A percentile compares a stretch with the other conserved stretches of the same genome.
phyloP scores from a whole-genome alignment of 768 basidiomycete genomes.

The Phanerochaete carnosa region DNA sequence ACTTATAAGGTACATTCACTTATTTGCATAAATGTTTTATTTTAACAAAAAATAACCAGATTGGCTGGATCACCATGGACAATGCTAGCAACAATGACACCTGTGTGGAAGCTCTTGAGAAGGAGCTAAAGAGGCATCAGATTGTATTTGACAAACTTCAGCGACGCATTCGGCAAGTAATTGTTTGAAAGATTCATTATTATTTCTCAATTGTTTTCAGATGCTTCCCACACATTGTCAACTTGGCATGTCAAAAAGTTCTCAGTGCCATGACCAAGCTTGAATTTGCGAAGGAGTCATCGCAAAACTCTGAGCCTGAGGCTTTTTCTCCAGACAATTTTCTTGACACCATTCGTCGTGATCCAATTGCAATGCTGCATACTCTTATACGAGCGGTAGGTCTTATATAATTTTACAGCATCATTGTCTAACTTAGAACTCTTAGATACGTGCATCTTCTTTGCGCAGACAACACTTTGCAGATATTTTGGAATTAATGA shows the following conservation, averaged over 20 bases:
- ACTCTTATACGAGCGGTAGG: slow-evolving; percentile 3
- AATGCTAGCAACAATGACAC: slow-evolving; percentile 27
- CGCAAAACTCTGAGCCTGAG: not conserved
- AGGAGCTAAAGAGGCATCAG: not conserved
- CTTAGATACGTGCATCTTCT: slow-evolving; percentile 4
- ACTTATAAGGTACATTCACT: slow-evolving; percentile 24
- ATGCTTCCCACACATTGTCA: slow-evolving; percentile 19
- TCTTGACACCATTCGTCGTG: not conserved
- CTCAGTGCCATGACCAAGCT: slow-evolving; percentile 2
- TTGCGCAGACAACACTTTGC: not conserved
- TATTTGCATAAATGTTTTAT: not conserved
- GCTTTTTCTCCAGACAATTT: not conserved
- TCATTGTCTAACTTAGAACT: not conserved
- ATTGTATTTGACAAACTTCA: slow-evolving; percentile 18
- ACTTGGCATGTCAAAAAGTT: slow-evolving; percentile 6
- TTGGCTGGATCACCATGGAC: slow-evolving; percentile 35
- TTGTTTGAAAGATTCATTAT: not conserved
- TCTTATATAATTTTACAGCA: not conserved
- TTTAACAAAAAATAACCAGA: slow-evolving; percentile 22
- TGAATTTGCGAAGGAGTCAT: not conserved
- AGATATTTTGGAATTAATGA: not conserved
- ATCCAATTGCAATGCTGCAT: not conserved
- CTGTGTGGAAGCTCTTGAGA: slow-evolving; percentile 17
- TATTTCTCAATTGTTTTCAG: slow-evolving; percentile 3
- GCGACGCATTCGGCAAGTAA: slow-evolving; percentile 15